Percentiles rank a stretch among this genome's conserved stretches.
Evolutionary conservation across 768 basidiomycete species (phyloP).

Genomic region (Pleurotus cornucopiae): DNA sequence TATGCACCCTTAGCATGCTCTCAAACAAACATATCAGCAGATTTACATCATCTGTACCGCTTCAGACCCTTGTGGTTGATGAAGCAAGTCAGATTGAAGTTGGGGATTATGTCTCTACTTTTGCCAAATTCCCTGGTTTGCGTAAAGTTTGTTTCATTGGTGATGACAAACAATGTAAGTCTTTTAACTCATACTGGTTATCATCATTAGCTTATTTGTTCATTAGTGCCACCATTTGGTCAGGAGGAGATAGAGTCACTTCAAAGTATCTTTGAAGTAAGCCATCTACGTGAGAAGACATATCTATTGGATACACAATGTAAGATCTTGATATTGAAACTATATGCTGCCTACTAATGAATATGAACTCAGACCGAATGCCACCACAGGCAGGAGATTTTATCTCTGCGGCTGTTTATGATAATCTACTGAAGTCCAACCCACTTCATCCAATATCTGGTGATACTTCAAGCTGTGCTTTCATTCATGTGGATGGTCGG

Average conservation of each 20-base stretch:
- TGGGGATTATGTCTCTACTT: conserved; percentile 43
- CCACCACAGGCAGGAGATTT: conserved; percentile 74
- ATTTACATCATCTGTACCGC: conserved; percentile 30
- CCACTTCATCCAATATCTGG: conserved; percentile 44
- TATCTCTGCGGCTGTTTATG: conserved; percentile 67
- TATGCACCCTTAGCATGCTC: conserved; percentile 79
- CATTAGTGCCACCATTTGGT: conserved; percentile 74
- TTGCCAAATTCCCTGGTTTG: conserved; percentile 34
- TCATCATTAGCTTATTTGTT: conserved; percentile 7
- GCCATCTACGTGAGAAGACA: conserved; percentile 45
- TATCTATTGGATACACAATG: conserved; percentile 74
- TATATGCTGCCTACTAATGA: conserved; percentile 6
- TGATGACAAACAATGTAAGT: conserved; percentile 62
- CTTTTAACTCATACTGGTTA: conserved; percentile 12
- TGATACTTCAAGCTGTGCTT: conserved; percentile 47
- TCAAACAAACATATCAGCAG: conserved; percentile 32
- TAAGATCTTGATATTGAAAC: conserved; percentile 27
- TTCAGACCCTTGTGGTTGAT: conserved; percentile 55
- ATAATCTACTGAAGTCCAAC: conserved; percentile 51
- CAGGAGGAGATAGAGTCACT: conserved; percentile 62
- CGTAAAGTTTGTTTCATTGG: conserved; percentile 62
- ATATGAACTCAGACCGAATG: conserved; percentile 63
- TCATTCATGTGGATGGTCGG: conserved; percentile 54
- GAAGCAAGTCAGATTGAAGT: conserved; percentile 61
- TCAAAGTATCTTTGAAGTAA: conserved; percentile 76